Conservation (phyloP, 73 alveolate genomes). For the Diophrys appendiculata region DNA sequence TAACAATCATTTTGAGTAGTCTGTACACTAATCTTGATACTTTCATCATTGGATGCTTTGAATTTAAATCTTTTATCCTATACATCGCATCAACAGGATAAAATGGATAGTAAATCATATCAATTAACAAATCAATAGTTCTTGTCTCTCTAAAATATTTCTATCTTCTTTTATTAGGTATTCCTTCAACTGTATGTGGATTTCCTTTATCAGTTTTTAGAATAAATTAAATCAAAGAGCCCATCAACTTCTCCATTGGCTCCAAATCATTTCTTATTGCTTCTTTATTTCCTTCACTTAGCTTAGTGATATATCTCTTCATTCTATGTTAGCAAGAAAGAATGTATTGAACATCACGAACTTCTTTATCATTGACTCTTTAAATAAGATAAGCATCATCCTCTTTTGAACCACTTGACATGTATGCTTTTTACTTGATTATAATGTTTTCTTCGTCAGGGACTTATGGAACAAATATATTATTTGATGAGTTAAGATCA, state of each 20-base stretch:
- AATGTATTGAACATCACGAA: constrained; percentile 29
- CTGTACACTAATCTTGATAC: constrained; percentile 43
- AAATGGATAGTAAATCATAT: constrained; percentile 49
- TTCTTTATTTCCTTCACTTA: constrained; percentile 24
- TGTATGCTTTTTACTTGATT: not conserved
- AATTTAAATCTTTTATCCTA: constrained; percentile 25
- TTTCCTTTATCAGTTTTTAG: constrained; percentile 44
- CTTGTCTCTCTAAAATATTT: constrained; percentile 51
- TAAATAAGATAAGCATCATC: constrained; percentile 48
- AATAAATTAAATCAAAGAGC: constrained; percentile 33
- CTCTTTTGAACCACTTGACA: constrained; percentile 25
- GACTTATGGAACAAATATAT: not conserved
- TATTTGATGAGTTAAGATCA: not conserved
- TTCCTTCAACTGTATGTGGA: constrained; percentile 46
- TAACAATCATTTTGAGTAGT: constrained; percentile 36
- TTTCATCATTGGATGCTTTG: constrained; percentile 47
- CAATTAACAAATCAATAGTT: constrained; percentile 43
- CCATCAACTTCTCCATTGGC: constrained; percentile 20
- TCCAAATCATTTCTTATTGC: not conserved
- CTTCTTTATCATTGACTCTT: constrained; percentile 21
- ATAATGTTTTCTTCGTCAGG: not conserved
- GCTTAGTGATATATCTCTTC: constrained; percentile 22
- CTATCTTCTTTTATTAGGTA: constrained; percentile 34
- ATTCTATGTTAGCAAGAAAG: constrained; percentile 11
- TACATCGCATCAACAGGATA: constrained; percentile 14